These are phyloP conservation scores for Coemansia sp. DNA, from an alignment of 192 early-diverging fungal species.

Conservation along the genomic window DNA sequence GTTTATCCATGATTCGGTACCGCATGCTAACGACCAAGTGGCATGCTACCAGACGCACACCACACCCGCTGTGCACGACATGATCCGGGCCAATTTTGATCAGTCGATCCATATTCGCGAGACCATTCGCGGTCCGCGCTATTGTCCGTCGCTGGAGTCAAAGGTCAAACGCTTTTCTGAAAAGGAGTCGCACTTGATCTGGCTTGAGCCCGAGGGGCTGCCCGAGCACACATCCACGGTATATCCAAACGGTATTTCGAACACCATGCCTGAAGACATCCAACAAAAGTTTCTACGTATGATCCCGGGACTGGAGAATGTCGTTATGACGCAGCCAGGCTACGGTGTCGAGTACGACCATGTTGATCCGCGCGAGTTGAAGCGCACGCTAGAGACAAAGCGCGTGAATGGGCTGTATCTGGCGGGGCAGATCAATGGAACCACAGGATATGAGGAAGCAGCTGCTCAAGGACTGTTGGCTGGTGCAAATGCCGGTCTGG, in stretches of 20 bases:
- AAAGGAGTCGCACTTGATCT: conserved; percentile 67
- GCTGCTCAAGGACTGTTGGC: conserved; percentile 79
- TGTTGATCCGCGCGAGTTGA: conserved; percentile 77
- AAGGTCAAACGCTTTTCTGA: conserved; percentile 74
- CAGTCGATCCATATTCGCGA: conserved; percentile 80
- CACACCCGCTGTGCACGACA: conserved; percentile 62
- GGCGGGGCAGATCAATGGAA: conserved; percentile 88
- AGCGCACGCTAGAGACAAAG: conserved; percentile 73
- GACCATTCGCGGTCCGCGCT: conserved; percentile 78
- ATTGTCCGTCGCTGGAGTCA: conserved; percentile 81
- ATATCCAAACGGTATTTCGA: conserved; percentile 85
- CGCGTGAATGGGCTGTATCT: conserved; percentile 74
- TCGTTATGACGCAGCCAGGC: conserved; percentile 67
- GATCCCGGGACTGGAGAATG: conserved; percentile 74
- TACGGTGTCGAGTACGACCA: conserved; percentile 90
- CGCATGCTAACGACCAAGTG: conserved; percentile 66
- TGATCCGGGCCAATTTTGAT: conserved; percentile 72
- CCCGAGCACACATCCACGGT: conserved; percentile 64
- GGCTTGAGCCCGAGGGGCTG: conserved; percentile 80
- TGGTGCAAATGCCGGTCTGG: conserved; percentile 73
- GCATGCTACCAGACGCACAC: conserved; percentile 77
- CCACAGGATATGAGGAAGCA: conserved; percentile 82
- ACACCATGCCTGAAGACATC: conserved; percentile 76
- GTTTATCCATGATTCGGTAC: conserved; percentile 69
- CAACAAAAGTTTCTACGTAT: conserved; percentile 68